Conservation (phyloP, 129 eudicot genomes). For the Tagetes patula region DNA sequence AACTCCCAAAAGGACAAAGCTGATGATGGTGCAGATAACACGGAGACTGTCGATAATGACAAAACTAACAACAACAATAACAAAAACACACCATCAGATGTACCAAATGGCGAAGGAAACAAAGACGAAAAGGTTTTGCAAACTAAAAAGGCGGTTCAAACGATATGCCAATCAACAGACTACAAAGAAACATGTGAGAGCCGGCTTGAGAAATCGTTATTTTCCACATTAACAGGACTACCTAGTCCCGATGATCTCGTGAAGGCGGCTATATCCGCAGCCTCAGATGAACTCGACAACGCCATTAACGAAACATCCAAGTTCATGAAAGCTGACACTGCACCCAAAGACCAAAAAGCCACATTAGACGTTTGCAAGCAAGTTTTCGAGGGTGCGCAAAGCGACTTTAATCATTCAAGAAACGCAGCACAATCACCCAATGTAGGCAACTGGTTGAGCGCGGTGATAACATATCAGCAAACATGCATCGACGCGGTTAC, state of each 20-base stretch:
- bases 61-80: neutral
- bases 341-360: slow-evolving; percentile 41
- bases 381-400: slow-evolving; percentile 50
- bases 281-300: slow-evolving; percentile 43
- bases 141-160: slow-evolving; percentile 42
- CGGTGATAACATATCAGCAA: slow-evolving; percentile 67
- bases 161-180: slow-evolving; percentile 50
- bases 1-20: slow-evolving; percentile 19
- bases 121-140: slow-evolving; percentile 14
- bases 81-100: neutral
- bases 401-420: slow-evolving; percentile 48
- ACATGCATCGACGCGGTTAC: slow-evolving; percentile 77
- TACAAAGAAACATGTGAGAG: slow-evolving; percentile 54
- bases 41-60: neutral
- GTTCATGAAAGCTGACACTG: slow-evolving; percentile 40
- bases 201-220: slow-evolving; percentile 45
- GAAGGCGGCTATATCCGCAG: slow-evolving; percentile 48
- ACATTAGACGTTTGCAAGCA: slow-evolving; percentile 55
- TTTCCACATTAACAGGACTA: slow-evolving; percentile 22
- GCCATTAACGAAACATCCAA: slow-evolving; percentile 36
- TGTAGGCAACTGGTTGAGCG: slow-evolving; percentile 62
- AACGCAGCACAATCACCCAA: slow-evolving; percentile 26
- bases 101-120: neutral
- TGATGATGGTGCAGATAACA: slow-evolving; percentile 12
- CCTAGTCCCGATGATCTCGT: slow-evolving; percentile 46